Evolutionary conservation across 2,329 filamentous ascomycete genomes (phyloP).

Genomic region (Nigrospora oryzae): DNA sequence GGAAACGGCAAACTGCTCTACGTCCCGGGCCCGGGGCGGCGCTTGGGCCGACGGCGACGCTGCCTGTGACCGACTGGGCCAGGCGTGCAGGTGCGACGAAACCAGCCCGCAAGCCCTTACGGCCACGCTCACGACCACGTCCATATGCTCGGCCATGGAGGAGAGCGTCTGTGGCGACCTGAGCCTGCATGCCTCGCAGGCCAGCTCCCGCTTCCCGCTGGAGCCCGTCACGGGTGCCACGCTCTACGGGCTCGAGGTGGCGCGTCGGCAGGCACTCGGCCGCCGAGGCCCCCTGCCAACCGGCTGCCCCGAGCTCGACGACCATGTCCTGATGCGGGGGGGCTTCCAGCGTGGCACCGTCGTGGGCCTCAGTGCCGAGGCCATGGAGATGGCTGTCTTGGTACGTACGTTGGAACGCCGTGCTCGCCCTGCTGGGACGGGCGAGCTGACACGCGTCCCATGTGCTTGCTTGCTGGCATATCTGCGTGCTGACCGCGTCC

Average conservation of each 20-base stretch:
- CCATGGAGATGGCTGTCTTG: slow-evolving; percentile 36
- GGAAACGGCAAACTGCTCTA: too few species aligned
- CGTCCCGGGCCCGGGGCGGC: too few species aligned
- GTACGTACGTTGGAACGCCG: slow-evolving; percentile 21
- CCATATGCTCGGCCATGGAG: neutral
- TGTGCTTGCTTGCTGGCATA: too few species aligned
- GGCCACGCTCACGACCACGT: too few species aligned
- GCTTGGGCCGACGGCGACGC: too few species aligned
- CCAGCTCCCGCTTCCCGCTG: slow-evolving; percentile 34
- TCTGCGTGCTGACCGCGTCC: neutral
- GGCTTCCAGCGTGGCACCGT: slow-evolving; percentile 43
- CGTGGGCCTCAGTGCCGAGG: slow-evolving; percentile 45
- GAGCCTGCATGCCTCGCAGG: slow-evolving; percentile 23
- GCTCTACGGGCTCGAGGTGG: slow-evolving; percentile 29
- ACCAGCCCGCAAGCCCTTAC: too few species aligned
- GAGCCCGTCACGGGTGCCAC: slow-evolving; percentile 35
- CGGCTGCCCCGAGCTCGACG: slow-evolving; percentile 41
- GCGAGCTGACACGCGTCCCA: too few species aligned
- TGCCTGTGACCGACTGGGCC: too few species aligned
- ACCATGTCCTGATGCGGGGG: slow-evolving; percentile 30
- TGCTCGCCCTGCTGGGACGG: too few species aligned
- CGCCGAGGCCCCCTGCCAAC: slow-evolving; percentile 24
- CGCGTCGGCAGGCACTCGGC: slow-evolving; percentile 21
- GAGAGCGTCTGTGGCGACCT: neutral
- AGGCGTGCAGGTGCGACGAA: too few species aligned